Conservation (phyloP, 2,329 filamentous ascomycete species). For the Arthrobotrys sphaeroides region DNA sequence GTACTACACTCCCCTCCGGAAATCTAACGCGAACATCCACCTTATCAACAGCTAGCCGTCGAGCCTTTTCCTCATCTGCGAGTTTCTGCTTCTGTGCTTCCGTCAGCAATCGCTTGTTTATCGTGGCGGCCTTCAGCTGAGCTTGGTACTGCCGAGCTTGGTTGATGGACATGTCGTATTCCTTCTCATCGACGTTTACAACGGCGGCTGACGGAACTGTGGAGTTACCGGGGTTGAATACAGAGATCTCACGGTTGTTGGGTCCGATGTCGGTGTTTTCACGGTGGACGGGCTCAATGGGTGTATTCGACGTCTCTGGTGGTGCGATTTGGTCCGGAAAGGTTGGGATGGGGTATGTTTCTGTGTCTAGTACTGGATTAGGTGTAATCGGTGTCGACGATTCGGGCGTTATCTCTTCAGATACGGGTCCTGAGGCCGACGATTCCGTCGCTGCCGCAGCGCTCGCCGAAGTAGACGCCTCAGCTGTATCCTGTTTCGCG, state of each 20-base stretch:
- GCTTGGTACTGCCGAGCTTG: constrained; percentile 80
- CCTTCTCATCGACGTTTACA: constrained; percentile 66
- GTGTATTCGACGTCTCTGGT: constrained; percentile 25
- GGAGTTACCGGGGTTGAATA: constrained; percentile 81
- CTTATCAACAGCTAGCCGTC: constrained; percentile 69
- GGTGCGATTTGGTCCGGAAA: constrained; percentile 53
- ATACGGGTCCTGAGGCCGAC: constrained; percentile 18
- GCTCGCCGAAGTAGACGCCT: constrained; percentile 58
- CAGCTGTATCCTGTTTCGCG: constrained; percentile 64
- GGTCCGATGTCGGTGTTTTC: constrained; percentile 57
- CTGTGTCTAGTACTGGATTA: constrained; percentile 10
- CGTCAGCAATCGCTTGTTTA: constrained; percentile 80
- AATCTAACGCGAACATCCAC: constrained; percentile 84
- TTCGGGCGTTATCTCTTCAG: constrained; percentile 27
- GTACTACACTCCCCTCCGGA: constrained; percentile 82
- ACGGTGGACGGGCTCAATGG: constrained; percentile 50
- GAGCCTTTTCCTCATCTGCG: constrained; percentile 71
- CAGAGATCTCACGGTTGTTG: constrained; percentile 67
- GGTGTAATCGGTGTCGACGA: constrained; percentile 14
- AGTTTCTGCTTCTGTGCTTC: constrained; percentile 79
- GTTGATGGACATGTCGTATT: constrained; percentile 78
- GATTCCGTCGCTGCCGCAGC: constrained; percentile 56
- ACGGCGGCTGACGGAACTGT: constrained; percentile 77
- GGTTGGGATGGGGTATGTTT: constrained; percentile 40
- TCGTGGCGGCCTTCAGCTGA: constrained; percentile 69